These are phyloP conservation scores for Hemerocallis citrina DNA, from an alignment of 106 monocot species.

Conservation along the genomic window DNA sequence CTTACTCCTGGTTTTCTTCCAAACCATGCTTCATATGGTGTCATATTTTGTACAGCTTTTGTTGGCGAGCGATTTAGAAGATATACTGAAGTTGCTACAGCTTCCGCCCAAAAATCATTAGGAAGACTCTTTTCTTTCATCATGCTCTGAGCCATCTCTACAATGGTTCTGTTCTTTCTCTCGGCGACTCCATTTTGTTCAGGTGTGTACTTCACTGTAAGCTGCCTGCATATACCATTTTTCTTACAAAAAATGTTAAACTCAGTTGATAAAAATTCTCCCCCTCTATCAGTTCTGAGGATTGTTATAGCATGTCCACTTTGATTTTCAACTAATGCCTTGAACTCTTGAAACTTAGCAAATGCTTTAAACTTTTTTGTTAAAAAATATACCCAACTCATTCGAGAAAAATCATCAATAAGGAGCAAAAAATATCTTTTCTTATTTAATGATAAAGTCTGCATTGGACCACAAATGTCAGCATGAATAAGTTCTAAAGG, in stretches of 20 bases:
- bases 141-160: conserved; percentile 4
- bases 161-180: conserved; percentile 1
- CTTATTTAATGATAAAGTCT: neutral
- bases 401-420: conserved; percentile 9
- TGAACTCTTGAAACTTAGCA: neutral
- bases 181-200: conserved; percentile 1
- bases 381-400: conserved; percentile 5
- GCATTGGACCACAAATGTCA: neutral
- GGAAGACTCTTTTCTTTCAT: neutral
- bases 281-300: neutral
- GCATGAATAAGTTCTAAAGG: neutral
- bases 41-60: neutral
- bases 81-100: neutral
- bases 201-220: neutral
- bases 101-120: conserved; percentile 4
- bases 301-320: neutral
- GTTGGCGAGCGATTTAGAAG: neutral
- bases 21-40: neutral
- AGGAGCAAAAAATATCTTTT: conserved; percentile 1
- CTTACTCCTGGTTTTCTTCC: neutral
- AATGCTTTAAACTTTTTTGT: neutral
- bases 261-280: neutral
- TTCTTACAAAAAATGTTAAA: neutral
- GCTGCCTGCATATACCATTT: neutral
- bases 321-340: conserved; percentile 1